Percentiles rank a stretch among this genome's conserved stretches.
phyloP scores from a whole-genome alignment of 2,329 filamentous ascomycete species.

The Ceratocystis huliohia region DNA sequence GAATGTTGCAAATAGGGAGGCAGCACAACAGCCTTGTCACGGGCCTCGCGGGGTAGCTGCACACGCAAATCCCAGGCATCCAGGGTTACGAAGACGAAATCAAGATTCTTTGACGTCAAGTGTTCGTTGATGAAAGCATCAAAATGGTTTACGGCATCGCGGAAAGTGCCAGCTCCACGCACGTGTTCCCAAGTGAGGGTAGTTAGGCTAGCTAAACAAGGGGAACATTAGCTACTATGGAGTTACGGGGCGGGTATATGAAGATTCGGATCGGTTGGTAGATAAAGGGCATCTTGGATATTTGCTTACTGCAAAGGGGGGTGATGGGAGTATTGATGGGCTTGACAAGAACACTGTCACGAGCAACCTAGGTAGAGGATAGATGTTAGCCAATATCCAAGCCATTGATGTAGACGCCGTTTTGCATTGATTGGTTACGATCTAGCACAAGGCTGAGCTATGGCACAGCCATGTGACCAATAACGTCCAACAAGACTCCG shows the following conservation, averaged over 20 bases:
- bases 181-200: slow-evolving; percentile 99
- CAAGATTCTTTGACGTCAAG: slow-evolving; percentile 76
- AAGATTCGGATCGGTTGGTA: neutral
- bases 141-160: slow-evolving; percentile 90
- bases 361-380: slow-evolving; percentile 55
- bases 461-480: neutral
- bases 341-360: slow-evolving; percentile 93
- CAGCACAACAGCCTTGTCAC: slow-evolving; percentile 93
- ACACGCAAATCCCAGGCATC: slow-evolving; percentile 98
- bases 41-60: slow-evolving; percentile 90
- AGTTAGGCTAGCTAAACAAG: slow-evolving; percentile 66
- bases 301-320: slow-evolving; percentile 76
- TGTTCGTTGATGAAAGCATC: slow-evolving; percentile 89
- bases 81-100: slow-evolving; percentile 96
- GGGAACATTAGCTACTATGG: neutral
- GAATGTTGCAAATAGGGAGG: slow-evolving; percentile 97
- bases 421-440: neutral
- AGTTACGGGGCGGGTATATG: slow-evolving; percentile 8
- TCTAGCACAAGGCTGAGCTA: neutral
- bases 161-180: slow-evolving; percentile 90
- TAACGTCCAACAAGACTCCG: neutral
- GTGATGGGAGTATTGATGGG: slow-evolving; percentile 98
- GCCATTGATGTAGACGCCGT: no score
- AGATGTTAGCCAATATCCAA: neutral
- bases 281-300: slow-evolving; percentile 15